Conservation (phyloP, 1,139 yeast species). For the Taphrina wiesneri region DNA sequence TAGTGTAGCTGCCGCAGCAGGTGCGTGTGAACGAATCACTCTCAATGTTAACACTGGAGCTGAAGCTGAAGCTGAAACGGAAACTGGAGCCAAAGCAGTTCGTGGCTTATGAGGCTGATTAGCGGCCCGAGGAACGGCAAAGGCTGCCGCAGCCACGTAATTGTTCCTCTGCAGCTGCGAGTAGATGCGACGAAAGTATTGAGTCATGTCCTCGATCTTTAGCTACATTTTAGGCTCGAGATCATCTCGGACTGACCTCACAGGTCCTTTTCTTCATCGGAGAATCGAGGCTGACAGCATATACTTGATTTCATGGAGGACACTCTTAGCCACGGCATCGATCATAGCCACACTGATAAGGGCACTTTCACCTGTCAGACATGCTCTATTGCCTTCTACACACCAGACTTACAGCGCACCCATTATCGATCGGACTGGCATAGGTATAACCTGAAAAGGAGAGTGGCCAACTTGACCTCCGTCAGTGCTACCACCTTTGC, state of each 20-base stretch:
- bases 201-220: too few species aligned
- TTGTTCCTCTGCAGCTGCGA: not conserved
- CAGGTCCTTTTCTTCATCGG: too few species aligned
- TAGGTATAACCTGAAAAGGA: conserved; percentile 83
- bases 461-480: conserved; percentile 82
- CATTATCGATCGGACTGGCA: conserved; percentile 99
- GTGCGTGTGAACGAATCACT: too few species aligned
- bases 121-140: not conserved
- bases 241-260: too few species aligned
- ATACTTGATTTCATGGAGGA: too few species aligned
- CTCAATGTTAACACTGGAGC: not conserved
- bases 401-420: conserved; percentile 76
- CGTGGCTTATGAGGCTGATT: not conserved
- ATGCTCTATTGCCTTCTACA: conserved; percentile 74
- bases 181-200: not conserved
- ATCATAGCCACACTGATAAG: conserved; percentile 6
- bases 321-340: conserved; percentile 9
- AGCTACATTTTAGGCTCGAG: too few species aligned
- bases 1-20: too few species aligned
- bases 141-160: not conserved
- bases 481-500: conserved; percentile 79
- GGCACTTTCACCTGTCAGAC: conserved; percentile 69
- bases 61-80: not conserved
- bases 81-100: too few species aligned
- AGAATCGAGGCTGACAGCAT: too few species aligned